phyloP scores from a whole-genome alignment of 2,329 filamentous ascomycete genomes.

The Aspergillus niger region DNA sequence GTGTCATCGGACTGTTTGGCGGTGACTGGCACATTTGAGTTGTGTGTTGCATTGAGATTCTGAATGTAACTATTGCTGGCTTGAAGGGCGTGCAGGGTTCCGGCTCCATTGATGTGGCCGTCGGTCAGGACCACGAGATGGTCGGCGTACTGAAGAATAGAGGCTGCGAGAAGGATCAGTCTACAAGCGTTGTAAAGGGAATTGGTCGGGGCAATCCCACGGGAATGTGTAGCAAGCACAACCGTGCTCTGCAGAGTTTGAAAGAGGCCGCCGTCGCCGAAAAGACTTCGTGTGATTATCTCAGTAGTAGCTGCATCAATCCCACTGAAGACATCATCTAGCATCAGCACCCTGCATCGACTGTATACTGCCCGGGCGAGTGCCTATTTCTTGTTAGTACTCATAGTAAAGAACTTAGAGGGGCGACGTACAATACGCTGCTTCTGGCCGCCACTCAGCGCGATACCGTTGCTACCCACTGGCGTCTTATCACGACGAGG shows the following conservation, averaged over 20 bases:
- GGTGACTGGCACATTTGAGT: too few relatives aligned
- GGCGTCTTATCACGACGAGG: constrained; percentile 36
- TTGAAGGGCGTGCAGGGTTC: too few relatives aligned
- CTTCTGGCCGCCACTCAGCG: constrained; percentile 51
- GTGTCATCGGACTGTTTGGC: too few relatives aligned
- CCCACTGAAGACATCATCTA: constrained; percentile 51
- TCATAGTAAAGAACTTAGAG: too few relatives aligned
- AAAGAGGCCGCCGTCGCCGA: background rate
- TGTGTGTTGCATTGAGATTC: too few relatives aligned
- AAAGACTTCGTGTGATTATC: constrained; percentile 40
- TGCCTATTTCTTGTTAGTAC: constrained; percentile 18
- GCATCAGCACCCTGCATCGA: constrained; percentile 43
- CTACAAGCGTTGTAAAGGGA: too few relatives aligned
- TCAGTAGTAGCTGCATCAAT: constrained; percentile 42
- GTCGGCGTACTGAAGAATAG: too few relatives aligned
- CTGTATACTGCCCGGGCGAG: constrained; percentile 49
- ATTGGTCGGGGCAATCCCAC: too few relatives aligned
- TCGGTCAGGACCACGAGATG: too few relatives aligned
- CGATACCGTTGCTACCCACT: constrained; percentile 46
- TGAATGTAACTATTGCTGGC: too few relatives aligned
- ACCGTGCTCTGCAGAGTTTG: background rate
- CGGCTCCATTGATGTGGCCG: too few relatives aligned
- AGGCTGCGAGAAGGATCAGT: too few relatives aligned
- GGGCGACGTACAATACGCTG: constrained; percentile 40
- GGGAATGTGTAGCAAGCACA: background rate